Evolutionary conservation across 2,329 filamentous ascomycete genomes (phyloP), one percentile per base, ranked within the genome.

Genomic region (Cladosporium oxysporum): DNA sequence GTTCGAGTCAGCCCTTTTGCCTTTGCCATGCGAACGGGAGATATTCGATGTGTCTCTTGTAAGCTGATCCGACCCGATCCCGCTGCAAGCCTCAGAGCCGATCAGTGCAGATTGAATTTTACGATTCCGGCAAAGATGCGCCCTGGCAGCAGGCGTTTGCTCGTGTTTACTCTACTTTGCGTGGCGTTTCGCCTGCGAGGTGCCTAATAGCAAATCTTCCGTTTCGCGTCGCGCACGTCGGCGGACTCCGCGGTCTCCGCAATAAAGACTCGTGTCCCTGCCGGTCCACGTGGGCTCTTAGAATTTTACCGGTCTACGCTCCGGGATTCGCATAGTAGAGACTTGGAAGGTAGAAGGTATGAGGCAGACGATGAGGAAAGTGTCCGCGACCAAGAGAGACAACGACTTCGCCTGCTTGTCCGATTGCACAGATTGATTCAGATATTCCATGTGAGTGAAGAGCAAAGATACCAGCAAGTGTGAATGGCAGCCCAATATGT

Each of bases 71-170:
- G 41, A 47, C 41, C 41, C 41, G 41, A 3, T 47, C 41, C 52
- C 52, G 52, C 52, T 31, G 52, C 52, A 55, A 55, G 52, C 52
- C 52, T 55, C 52, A 16, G 26, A 55, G 52, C 21, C 26, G 31
- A 31, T 55, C 49, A n/a, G 5, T 53, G 50, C 50, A 55, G 52
- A 55, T 55, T 55, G 52, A n/a, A 29, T 33, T 55, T 21, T 55
- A 23, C 52, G 52, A 21, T 12, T 31, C 4, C 18, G 28, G 52
- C 28, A 33, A 12, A 31, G 52, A 33, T 11, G 41, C 28, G n/a
- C 29, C 55, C n/a, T 58, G 29, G 10, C 14, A 26, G 55, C 23
- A 14, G 33, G 11, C 26, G 41, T 33, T 55, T 31, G 52, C 52
- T 55, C 52, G 52, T 55, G 52, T 21, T 33, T 31, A 33, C 52